Conservation (phyloP, 768 basidiomycete genomes). For the Phaffia australis region DNA sequence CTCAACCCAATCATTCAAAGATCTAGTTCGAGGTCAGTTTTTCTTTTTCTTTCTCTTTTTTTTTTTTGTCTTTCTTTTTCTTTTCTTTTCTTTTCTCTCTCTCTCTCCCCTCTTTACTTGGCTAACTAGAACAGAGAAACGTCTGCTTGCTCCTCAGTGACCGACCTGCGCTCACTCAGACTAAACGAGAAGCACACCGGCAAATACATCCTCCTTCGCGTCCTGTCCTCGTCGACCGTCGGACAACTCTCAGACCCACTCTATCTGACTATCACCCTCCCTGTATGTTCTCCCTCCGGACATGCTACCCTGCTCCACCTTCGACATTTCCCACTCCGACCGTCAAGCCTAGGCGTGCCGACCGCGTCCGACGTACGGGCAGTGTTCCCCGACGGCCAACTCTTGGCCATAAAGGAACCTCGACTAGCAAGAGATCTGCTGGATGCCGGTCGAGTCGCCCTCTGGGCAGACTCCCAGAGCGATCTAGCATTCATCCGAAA, state of each 20-base stretch:
- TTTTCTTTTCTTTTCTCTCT: background rate
- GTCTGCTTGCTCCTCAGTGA: background rate
- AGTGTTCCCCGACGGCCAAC: conserved; percentile 4
- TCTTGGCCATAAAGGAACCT: conserved; percentile 18
- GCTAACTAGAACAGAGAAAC: too few species aligned
- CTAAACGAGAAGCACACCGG: background rate
- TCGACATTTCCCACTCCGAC: conserved; percentile 16
- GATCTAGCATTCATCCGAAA: conserved; percentile 1
- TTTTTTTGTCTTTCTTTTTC: background rate
- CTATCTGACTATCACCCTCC: conserved; percentile 14
- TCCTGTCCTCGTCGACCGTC: conserved; percentile 6
- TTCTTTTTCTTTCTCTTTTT: background rate
- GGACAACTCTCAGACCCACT: conserved; percentile 7
- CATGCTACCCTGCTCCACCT: conserved; percentile 15
- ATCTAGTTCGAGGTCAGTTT: too few species aligned
- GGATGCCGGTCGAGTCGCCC: conserved; percentile 3
- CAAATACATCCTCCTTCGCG: conserved; percentile 7
- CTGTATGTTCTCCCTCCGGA: conserved; percentile 10
- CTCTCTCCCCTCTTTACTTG: background rate
- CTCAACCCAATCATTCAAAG: too few species aligned
- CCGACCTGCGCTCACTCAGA: too few species aligned
- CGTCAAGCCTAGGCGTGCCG: conserved; percentile 16
- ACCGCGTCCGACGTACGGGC: conserved; percentile 8
- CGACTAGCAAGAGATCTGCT: background rate
- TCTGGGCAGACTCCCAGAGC: conserved; percentile 8